Evolutionary conservation across 176 grass and related monocot genomes (phyloP).

Genomic region (Aegilops tauschii): DNA sequence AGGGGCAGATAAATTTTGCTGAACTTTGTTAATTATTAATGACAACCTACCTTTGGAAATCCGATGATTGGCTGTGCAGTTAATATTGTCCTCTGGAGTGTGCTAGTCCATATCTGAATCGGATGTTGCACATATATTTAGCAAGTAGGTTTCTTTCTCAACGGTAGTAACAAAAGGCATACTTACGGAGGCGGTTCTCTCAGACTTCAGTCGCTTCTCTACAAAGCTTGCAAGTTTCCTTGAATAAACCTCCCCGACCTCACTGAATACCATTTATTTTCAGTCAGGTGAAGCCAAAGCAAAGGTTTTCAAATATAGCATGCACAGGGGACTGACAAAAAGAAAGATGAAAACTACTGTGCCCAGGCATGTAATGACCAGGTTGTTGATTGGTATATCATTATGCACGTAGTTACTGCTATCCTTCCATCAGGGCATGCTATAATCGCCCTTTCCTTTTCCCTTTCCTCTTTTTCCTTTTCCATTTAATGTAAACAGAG

Average conservation of each 20-base stretch:
- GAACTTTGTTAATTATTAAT: constrained; percentile 18
- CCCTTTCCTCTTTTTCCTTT: neutral
- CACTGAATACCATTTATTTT: constrained; percentile 57
- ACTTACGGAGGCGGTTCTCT: constrained; percentile 94
- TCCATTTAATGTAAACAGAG: neutral
- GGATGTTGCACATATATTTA: constrained; percentile 12
- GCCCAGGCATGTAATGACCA: neutral
- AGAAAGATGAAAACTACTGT: neutral
- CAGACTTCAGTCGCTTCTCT: constrained; percentile 86
- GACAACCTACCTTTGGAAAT: constrained; percentile 85
- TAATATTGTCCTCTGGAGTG: constrained; percentile 95
- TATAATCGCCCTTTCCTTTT: neutral
- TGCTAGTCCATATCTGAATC: constrained; percentile 97
- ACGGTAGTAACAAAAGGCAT: constrained; percentile 23
- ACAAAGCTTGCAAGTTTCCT: constrained; percentile 95
- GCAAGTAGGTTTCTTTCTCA: constrained; percentile 6
- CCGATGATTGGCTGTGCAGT: constrained; percentile 84
- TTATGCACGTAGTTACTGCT: neutral
- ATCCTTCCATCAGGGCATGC: neutral
- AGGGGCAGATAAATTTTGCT: constrained; percentile 15
- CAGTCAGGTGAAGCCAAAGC: constrained; percentile 8
- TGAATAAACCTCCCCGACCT: constrained; percentile 72
- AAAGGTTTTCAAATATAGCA: neutral
- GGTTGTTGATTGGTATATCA: neutral
- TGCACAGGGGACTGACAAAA: neutral